A percentile compares a stretch with the other conserved stretches of the same genome.
Conservation (phyloP, 2,329 filamentous ascomycete genomes). For the Coniochaeta sp. region DNA sequence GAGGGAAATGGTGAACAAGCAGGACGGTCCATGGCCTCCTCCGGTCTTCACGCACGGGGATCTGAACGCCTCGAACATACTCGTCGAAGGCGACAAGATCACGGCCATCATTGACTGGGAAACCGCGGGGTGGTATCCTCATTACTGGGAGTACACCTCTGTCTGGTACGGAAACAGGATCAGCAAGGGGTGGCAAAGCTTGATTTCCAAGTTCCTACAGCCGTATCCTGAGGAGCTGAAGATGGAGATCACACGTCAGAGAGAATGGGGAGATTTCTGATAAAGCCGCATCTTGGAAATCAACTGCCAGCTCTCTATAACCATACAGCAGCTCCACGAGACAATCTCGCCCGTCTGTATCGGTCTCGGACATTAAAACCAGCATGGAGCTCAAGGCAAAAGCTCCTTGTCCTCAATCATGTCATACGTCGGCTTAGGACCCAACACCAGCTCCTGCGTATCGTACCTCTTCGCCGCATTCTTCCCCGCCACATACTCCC, state of each 20-base stretch:
- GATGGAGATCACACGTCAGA: conserved; percentile 26
- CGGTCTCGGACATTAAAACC: neutral
- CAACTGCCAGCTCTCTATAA: too few relatives aligned
- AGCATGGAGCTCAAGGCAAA: conserved; percentile 9
- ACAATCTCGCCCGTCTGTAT: too few relatives aligned
- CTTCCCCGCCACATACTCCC: conserved; percentile 28
- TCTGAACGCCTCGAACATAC: conserved; percentile 34
- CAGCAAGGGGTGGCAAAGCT: conserved; percentile 28
- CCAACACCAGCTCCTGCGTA: conserved; percentile 4
- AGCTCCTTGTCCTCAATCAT: conserved; percentile 18
- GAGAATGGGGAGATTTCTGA: conserved; percentile 2
- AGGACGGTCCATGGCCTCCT: conserved; percentile 25
- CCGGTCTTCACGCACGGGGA: conserved; percentile 41
- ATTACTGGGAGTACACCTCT: conserved; percentile 27
- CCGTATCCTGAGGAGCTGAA: conserved; percentile 25
- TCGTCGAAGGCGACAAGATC: conserved; percentile 30
- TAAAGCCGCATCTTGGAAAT: too few relatives aligned
- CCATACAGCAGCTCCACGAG: too few relatives aligned
- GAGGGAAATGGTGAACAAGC: conserved; percentile 24
- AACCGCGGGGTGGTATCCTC: conserved; percentile 23
- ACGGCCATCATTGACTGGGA: conserved; percentile 35
- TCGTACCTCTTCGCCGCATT: conserved; percentile 14
- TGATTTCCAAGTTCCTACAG: conserved; percentile 28
- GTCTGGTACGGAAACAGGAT: conserved; percentile 12
- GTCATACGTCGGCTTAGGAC: conserved; percentile 22